These are phyloP conservation scores for Aspergillus hancockii DNA, from an alignment of 495 filamentous ascomycete genomes.

Conservation along the genomic window DNA sequence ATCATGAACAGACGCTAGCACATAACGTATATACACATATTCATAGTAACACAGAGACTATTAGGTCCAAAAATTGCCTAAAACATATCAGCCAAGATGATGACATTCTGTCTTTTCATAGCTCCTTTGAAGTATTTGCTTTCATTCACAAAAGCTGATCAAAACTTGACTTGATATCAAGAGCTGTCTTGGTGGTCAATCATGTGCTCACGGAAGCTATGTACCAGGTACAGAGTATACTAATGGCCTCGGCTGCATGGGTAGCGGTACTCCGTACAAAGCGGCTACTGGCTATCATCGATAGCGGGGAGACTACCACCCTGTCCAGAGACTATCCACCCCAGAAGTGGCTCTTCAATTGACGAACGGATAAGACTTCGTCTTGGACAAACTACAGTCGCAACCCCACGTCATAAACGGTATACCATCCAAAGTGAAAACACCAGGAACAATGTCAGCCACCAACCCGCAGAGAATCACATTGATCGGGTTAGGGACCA, in stretches of 20 bases:
- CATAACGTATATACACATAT: neutral
- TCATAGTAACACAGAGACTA: neutral
- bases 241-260: neutral
- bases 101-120: no score
- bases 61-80: neutral
- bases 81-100: neutral
- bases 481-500: constrained; percentile 58
- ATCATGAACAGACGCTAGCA: neutral
- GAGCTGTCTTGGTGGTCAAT: no score
- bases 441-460: constrained; percentile 18
- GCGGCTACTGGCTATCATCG: neutral
- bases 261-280: neutral
- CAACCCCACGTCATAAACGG: no score
- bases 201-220: neutral
- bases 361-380: no score
- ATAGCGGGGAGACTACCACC: neutral
- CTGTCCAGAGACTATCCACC: no score
- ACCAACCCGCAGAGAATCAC: constrained; percentile 42
- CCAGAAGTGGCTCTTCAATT: no score
- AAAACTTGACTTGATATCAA: no score
- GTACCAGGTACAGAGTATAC: no score
- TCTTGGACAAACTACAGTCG: no score
- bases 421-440: neutral
- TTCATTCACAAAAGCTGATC: no score
- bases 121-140: neutral